phyloP scores from a whole-genome alignment of 2,329 filamentous ascomycete species.

The Didymella sp. region DNA sequence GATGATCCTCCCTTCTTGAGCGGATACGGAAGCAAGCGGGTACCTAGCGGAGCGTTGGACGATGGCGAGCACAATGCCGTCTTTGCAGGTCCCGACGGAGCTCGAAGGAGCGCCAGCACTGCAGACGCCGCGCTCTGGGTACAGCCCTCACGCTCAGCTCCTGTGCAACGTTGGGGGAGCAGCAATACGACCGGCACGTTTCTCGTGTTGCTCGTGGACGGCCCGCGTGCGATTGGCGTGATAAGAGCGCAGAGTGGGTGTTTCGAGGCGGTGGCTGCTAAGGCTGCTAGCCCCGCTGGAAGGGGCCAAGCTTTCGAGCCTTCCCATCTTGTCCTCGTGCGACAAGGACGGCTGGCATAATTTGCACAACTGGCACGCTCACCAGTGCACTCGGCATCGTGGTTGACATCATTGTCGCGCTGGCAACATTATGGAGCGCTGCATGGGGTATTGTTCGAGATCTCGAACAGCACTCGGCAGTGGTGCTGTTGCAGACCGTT shows the following conservation, averaged over 20 bases:
- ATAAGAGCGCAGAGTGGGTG: slow-evolving; percentile 20
- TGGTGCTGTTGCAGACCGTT: slow-evolving; percentile 4
- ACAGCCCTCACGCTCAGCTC: slow-evolving; percentile 4
- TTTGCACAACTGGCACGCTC: slow-evolving; percentile 22
- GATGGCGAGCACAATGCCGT: slow-evolving; percentile 22
- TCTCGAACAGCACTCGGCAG: background rate
- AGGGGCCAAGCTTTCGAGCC: slow-evolving; percentile 15
- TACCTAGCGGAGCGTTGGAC: slow-evolving; percentile 31
- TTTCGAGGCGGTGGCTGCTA: slow-evolving; percentile 23
- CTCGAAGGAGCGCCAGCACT: slow-evolving; percentile 13
- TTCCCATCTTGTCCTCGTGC: slow-evolving; percentile 31
- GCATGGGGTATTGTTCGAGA: slow-evolving; percentile 14
- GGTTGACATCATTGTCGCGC: slow-evolving; percentile 16
- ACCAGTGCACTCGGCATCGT: slow-evolving; percentile 9
- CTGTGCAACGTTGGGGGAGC: slow-evolving; percentile 5
- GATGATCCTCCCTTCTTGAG: slow-evolving; percentile 45
- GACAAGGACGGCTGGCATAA: slow-evolving; percentile 25
- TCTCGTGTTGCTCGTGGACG: slow-evolving; percentile 7
- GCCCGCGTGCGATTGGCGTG: slow-evolving; percentile 24
- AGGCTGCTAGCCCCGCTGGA: background rate
- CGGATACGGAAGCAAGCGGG: slow-evolving; percentile 34
- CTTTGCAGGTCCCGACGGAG: background rate
- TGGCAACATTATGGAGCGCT: background rate
- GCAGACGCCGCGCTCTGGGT: slow-evolving; percentile 14
- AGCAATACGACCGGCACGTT: slow-evolving; percentile 12